phyloP scores from a whole-genome alignment of 2,329 filamentous ascomycete genomes.

The Beauveria scarabaeidicola region DNA sequence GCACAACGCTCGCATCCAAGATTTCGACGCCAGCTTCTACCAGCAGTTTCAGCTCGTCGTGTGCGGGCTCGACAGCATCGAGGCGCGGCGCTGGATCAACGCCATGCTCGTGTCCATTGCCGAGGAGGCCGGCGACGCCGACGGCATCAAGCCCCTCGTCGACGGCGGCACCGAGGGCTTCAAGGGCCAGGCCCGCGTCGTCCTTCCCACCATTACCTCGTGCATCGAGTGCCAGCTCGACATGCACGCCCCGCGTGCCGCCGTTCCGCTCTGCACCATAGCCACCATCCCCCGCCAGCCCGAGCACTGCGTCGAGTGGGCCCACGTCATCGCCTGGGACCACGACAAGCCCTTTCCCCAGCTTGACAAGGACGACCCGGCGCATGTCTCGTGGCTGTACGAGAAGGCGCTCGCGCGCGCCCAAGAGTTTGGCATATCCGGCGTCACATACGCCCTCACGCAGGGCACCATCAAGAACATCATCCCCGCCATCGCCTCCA shows the following conservation, averaged over 20 bases:
- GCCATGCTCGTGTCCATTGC: conserved; percentile 86
- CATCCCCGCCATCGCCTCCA: conserved; percentile 95
- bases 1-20: conserved; percentile 91
- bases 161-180: conserved; percentile 97
- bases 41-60: conserved; percentile 93
- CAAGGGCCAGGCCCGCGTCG: conserved; percentile 91
- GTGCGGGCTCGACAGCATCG: conserved; percentile 92
- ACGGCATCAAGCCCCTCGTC: conserved; percentile 85
- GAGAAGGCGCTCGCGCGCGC: conserved; percentile 74
- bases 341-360: conserved; percentile 71
- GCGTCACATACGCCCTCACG: conserved; percentile 90
- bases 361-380: conserved; percentile 91
- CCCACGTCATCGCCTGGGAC: conserved; percentile 96
- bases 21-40: conserved; percentile 94
- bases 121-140: conserved; percentile 59
- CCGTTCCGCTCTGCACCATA: conserved; percentile 91
- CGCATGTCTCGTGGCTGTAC: conserved; percentile 96
- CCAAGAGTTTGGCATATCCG: conserved; percentile 78
- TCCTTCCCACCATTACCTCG: conserved; percentile 84
- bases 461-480: conserved; percentile 99
- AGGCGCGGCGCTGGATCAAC: conserved; percentile 98
- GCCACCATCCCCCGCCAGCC: conserved; percentile 94
- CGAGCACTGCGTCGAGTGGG: conserved; percentile 98
- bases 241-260: conserved; percentile 96
- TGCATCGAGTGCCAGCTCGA: conserved; percentile 98